Percentiles rank a stretch among this genome's conserved stretches.
Evolutionary conservation across 176 grass and related monocot species (phyloP).

Genomic region (Eleusine indica): DNA sequence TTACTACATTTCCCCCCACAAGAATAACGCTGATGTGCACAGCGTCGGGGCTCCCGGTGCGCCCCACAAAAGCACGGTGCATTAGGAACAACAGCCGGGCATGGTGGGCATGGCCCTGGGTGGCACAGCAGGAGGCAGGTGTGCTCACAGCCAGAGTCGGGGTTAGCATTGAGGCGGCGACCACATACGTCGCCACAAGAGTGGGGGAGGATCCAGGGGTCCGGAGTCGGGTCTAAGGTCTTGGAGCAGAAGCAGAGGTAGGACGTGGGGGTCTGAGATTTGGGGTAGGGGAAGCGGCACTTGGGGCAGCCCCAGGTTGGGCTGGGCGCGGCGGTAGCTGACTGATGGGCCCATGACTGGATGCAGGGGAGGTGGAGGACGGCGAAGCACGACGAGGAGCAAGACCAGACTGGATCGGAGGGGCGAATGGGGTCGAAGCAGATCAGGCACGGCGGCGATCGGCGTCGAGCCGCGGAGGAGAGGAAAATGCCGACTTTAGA

Average conservation of each 20-base stretch:
- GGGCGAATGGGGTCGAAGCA: slow-evolving; percentile 82
- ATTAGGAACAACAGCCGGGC: slow-evolving; percentile 60
- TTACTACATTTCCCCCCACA: slow-evolving; percentile 59
- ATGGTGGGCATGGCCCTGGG: slow-evolving; percentile 87
- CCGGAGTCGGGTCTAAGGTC: slow-evolving; percentile 59
- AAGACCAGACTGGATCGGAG: slow-evolving; percentile 79
- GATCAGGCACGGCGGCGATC: slow-evolving; percentile 81
- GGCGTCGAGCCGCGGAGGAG: slow-evolving; percentile 71
- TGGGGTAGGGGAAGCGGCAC: slow-evolving; percentile 76
- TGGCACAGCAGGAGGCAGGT: slow-evolving; percentile 87
- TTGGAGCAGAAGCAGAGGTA: slow-evolving; percentile 90
- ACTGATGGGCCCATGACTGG: slow-evolving; percentile 89
- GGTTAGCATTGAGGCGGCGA: slow-evolving; percentile 50
- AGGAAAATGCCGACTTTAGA: slow-evolving; percentile 86
- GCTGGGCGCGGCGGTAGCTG: slow-evolving; percentile 44
- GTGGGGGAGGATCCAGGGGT: slow-evolving; percentile 95
- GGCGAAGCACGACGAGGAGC: slow-evolving; percentile 74
- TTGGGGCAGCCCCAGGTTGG: slow-evolving; percentile 92
- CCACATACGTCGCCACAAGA: slow-evolving; percentile 77
- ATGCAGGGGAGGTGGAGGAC: slow-evolving; percentile 92
- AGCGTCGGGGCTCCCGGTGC: slow-evolving; percentile 59
- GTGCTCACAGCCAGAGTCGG: slow-evolving; percentile 61
- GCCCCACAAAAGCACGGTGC: slow-evolving; percentile 75
- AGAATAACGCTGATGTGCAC: slow-evolving; percentile 78
- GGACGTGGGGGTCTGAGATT: slow-evolving; percentile 62